These are phyloP conservation scores for Tubosaeta sp. DNA, from an alignment of 768 basidiomycete species.

Conservation along the genomic window DNA sequence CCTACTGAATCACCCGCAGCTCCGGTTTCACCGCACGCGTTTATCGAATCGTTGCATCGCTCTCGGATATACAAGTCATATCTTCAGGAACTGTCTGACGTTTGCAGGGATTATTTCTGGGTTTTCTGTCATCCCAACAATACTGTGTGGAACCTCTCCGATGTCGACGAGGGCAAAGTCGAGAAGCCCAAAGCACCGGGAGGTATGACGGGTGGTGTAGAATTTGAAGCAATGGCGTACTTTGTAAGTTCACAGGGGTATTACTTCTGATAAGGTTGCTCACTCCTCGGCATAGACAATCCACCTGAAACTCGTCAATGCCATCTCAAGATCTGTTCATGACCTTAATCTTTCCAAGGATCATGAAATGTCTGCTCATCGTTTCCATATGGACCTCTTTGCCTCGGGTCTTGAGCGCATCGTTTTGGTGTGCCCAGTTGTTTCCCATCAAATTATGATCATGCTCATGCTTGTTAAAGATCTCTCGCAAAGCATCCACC, in stretches of 20 bases:
- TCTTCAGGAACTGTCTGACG: conserved; percentile 78
- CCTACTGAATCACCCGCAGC: conserved; percentile 57
- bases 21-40: conserved; percentile 71
- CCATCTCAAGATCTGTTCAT: conserved; percentile 61
- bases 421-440: conserved; percentile 57
- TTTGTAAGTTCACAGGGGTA: conserved; percentile 54
- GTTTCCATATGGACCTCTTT: conserved; percentile 85
- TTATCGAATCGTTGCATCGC: conserved; percentile 68
- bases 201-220: conserved; percentile 98
- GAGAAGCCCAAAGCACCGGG: conserved; percentile 93
- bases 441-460: background rate
- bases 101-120: conserved; percentile 95
- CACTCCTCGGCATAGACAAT: conserved; percentile 53
- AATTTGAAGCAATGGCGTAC: conserved; percentile 95
- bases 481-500: conserved; percentile 90
- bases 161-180: conserved; percentile 79
- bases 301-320: conserved; percentile 85
- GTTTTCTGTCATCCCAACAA: conserved; percentile 96
- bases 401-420: conserved; percentile 89
- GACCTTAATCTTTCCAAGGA: conserved; percentile 63
- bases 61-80: conserved; percentile 79
- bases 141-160: conserved; percentile 78
- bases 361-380: conserved; percentile 70
- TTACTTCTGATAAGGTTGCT: conserved; percentile 5
- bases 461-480: conserved; percentile 42